Conservation (phyloP, 306 rosid genomes). For the Malus asiatica region DNA sequence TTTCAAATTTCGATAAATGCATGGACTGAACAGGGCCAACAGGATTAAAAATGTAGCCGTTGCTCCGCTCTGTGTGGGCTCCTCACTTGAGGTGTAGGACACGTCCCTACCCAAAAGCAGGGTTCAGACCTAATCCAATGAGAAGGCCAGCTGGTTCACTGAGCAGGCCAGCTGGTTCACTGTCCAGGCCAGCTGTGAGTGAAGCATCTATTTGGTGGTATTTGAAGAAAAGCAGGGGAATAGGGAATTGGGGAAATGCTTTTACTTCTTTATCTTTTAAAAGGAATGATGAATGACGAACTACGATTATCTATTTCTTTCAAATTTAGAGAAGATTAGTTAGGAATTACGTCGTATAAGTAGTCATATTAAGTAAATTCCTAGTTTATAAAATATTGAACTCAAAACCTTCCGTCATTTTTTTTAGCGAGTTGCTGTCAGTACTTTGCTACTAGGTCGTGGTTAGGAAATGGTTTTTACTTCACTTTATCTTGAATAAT, state of each 20-base stretch:
- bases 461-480: no score
- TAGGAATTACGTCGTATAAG: no score
- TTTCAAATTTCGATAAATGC: constrained; percentile 20
- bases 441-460: no score
- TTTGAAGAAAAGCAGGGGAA: background rate
- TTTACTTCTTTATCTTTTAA: no score
- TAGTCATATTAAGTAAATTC: no score
- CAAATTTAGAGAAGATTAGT: no score
- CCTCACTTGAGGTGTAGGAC: constrained; percentile 15
- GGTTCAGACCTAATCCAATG: constrained; percentile 13
- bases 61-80: background rate
- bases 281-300: no score
- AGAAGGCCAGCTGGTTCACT: constrained; percentile 35
- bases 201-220: background rate
- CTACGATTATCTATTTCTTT: no score
- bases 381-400: no score
- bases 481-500: no score
- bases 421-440: no score
- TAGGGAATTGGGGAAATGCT: background rate
- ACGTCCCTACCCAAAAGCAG: constrained; percentile 2
- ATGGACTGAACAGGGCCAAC: background rate
- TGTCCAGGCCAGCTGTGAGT: constrained; percentile 51
- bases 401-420: no score
- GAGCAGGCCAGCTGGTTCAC: constrained; percentile 46
- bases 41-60: constrained; percentile 50